Evolutionary conservation across 768 basidiomycete genomes (phyloP).

Genomic region (Trametes elegans): DNA sequence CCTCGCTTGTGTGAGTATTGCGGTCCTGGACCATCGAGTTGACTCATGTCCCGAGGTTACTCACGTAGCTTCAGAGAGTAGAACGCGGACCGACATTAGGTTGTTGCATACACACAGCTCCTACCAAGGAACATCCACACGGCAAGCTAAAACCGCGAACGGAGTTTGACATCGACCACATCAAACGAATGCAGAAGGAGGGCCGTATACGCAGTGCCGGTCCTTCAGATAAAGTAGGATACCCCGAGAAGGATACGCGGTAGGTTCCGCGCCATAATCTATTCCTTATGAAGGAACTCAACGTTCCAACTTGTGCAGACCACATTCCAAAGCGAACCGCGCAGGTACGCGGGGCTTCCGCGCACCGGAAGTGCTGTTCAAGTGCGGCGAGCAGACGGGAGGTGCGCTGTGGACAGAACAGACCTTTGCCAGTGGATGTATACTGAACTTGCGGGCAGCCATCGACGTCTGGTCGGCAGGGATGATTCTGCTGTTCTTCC

Average conservation of each 20-base stretch:
- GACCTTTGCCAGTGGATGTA: too few species aligned
- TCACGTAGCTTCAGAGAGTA: slow-evolving; percentile 48
- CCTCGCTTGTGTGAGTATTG: slow-evolving; percentile 88
- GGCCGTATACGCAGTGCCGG: slow-evolving; percentile 52
- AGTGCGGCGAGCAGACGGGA: slow-evolving; percentile 90
- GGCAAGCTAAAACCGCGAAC: slow-evolving; percentile 50
- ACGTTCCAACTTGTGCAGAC: slow-evolving; percentile 47
- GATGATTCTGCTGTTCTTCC: slow-evolving; percentile 87
- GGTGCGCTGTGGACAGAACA: slow-evolving; percentile 67
- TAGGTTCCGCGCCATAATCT: too few species aligned
- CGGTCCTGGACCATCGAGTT: slow-evolving; percentile 6
- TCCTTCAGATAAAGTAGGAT: slow-evolving; percentile 72
- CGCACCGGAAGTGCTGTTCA: slow-evolving; percentile 93
- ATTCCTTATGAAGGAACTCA: too few species aligned
- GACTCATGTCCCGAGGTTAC: not conserved
- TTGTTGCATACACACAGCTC: slow-evolving; percentile 75
- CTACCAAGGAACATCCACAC: slow-evolving; percentile 63
- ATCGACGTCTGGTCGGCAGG: slow-evolving; percentile 98
- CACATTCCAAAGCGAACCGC: slow-evolving; percentile 87
- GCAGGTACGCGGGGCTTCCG: slow-evolving; percentile 97
- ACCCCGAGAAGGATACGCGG: slow-evolving; percentile 73
- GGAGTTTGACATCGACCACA: slow-evolving; percentile 45
- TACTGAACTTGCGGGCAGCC: too few species aligned
- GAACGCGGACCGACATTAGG: slow-evolving; percentile 47
- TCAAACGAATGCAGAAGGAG: slow-evolving; percentile 59